Conservation (phyloP, 129 eudicot genomes). For the Tagetes erecta region DNA sequence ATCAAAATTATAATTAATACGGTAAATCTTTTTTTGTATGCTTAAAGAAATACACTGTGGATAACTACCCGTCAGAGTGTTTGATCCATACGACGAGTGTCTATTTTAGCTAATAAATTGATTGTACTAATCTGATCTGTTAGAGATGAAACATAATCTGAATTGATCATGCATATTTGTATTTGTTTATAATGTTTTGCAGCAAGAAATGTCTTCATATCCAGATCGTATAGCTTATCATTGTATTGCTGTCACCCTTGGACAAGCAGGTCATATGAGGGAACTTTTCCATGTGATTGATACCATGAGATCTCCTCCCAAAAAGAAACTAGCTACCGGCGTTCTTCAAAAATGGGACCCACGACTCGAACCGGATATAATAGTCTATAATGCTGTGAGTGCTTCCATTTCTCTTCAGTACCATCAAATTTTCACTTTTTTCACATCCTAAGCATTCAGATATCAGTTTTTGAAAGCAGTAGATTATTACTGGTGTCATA, state of each 20-base stretch:
- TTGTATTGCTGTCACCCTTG: constrained; percentile 90
- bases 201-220: constrained; percentile 81
- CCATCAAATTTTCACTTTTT: not conserved
- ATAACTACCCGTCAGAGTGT: not conserved
- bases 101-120: not conserved
- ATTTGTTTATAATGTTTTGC: constrained; percentile 16
- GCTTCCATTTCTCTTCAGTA: not conserved
- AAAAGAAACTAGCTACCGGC: constrained; percentile 59
- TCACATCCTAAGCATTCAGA: constrained; percentile 1
- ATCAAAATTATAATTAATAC: not conserved
- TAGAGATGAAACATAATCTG: not conserved
- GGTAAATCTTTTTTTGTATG: not conserved
- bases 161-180: not conserved
- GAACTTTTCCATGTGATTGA: constrained; percentile 93
- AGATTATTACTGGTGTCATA: not conserved
- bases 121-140: not conserved
- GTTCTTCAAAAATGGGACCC: constrained; percentile 80
- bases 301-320: constrained; percentile 83
- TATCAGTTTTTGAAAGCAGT: not conserved
- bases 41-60: not conserved
- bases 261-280: constrained; percentile 95
- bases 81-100: not conserved
- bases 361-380: constrained; percentile 81
- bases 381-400: constrained; percentile 88
- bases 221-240: constrained; percentile 85